A percentile compares a stretch with the other conserved stretches of the same genome.
Conservation (phyloP, 1,284 basidiomycete genomes). For the Austroboletus olivaceoglutinosus region DNA sequence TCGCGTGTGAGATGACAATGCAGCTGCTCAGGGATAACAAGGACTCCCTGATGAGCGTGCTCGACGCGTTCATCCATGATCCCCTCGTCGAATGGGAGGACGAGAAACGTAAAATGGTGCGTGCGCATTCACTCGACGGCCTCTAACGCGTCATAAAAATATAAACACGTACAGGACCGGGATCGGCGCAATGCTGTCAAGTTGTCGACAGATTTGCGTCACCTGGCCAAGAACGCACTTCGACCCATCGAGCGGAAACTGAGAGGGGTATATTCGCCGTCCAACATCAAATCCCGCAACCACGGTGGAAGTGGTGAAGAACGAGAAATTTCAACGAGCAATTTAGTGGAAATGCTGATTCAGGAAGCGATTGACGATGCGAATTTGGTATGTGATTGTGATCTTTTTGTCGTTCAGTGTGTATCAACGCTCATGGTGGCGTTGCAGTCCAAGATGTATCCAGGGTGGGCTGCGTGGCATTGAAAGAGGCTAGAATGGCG, state of each 20-base stretch:
- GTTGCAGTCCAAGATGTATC: constrained; percentile 70
- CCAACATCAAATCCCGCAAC: constrained; percentile 43
- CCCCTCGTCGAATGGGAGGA: constrained; percentile 97
- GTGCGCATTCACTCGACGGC: constrained; percentile 1
- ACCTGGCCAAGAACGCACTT: constrained; percentile 72
- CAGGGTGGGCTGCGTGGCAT: constrained; percentile 86
- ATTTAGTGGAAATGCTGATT: constrained; percentile 87
- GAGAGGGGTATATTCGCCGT: constrained; percentile 65
- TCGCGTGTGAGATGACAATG: constrained; percentile 90
- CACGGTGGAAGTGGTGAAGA: constrained; percentile 34
- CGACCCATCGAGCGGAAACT: constrained; percentile 83
- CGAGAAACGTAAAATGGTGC: constrained; percentile 62
- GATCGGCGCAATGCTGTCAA: constrained; percentile 46
- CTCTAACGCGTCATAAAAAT: not conserved
- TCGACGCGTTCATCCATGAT: constrained; percentile 98
- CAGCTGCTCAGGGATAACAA: constrained; percentile 87
- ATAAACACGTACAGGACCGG: constrained; percentile 29
- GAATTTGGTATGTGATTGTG: constrained; percentile 61
- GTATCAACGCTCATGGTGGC: not conserved
- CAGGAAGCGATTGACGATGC: constrained; percentile 74
- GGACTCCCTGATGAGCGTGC: constrained; percentile 92
- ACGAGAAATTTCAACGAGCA: constrained; percentile 75
- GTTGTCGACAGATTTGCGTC: constrained; percentile 52
- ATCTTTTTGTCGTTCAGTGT: not conserved
- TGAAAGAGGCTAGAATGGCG: constrained; percentile 30